Evolutionary conservation across 331 rosid species (phyloP).

Genomic region (Arachis monticola): DNA sequence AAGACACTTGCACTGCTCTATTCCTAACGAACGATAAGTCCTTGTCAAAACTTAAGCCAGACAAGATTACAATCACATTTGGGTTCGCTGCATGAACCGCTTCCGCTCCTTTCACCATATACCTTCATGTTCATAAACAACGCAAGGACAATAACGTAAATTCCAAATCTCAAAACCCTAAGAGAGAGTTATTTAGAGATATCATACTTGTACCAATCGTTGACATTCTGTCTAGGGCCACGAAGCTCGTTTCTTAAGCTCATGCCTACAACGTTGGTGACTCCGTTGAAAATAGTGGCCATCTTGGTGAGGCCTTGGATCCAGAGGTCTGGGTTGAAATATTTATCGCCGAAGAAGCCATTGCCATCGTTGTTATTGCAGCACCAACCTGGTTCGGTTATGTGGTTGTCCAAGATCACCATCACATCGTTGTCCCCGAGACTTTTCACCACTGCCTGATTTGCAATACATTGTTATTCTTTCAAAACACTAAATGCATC

Average conservation of each 20-base stretch:
- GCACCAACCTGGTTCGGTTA: conserved; percentile 89
- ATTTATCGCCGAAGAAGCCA: conserved; percentile 85
- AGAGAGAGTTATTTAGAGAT: background rate
- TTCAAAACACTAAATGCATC: too few relatives aligned
- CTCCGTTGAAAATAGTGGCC: conserved; percentile 77
- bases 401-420: conserved; percentile 90
- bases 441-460: conserved; percentile 71
- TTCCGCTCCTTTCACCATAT: conserved; percentile 91
- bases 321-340: conserved; percentile 77
- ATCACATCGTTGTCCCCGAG: conserved; percentile 72
- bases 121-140: conserved; percentile 46
- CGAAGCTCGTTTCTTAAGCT: conserved; percentile 94
- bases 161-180: too few relatives aligned
- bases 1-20: conserved; percentile 58
- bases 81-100: conserved; percentile 84
- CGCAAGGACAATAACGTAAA: too few relatives aligned
- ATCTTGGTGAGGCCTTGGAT: conserved; percentile 70
- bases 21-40: conserved; percentile 65
- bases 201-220: conserved; percentile 79
- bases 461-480: background rate
- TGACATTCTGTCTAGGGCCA: conserved; percentile 79
- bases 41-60: conserved; percentile 70
- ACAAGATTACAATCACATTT: conserved; percentile 73
- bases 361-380: conserved; percentile 73
- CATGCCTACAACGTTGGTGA: conserved; percentile 74